Base-by-base conservation (phyloP, 352 stramenopile genomes). In the Globisporangium cylindrosporum region DNA sequence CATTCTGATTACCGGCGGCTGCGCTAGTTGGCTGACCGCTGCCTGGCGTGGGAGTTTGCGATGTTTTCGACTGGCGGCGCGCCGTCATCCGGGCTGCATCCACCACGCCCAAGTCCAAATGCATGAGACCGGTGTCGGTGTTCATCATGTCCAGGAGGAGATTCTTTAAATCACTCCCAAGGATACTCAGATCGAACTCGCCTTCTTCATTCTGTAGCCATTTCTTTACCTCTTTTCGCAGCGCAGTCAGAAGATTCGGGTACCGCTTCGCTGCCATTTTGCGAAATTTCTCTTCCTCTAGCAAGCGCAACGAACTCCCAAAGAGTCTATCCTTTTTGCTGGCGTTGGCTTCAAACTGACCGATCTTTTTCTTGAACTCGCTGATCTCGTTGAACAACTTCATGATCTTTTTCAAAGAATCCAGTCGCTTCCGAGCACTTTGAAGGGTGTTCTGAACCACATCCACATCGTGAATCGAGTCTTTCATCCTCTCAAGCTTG, bases 71-170 rank as follows among this genome's bases (percentile, higher is more conserved):
- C 14, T 68, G 38, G 9, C 73, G 74, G 34, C 81, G 74, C 10
- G 77, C 72, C 53, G 75, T 82, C 6, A 73, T 32, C 3, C 80
- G 78, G 0, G 65, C 66, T 4, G 71, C 27, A 32, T 87, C 76
- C 0, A 88, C 54, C 5, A 89, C 66, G 0, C 76, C 81, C 8
- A 96, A 74, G 57, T 94, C 85, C 15, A 94, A 67, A 57, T 96
- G 89, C 84, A 96, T 94, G 9, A 96, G 75, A 8, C 77, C 83
- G 1, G 86, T 96, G 69, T 95, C 73, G 1, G 79, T 89, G 61
- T 92, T 91, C 77, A 95, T 83, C 85, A 92, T 94, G 53, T 94
- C 82, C 38, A 88, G 36, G 4, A 96, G 38, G 10, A 93, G 65
- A 1, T 77, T 82, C 66, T 94, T 92, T 57, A 96, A 75, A 25